Base-by-base conservation (phyloP, 352 stramenopile genomes). In the Phytopythium kandeliae region DNA sequence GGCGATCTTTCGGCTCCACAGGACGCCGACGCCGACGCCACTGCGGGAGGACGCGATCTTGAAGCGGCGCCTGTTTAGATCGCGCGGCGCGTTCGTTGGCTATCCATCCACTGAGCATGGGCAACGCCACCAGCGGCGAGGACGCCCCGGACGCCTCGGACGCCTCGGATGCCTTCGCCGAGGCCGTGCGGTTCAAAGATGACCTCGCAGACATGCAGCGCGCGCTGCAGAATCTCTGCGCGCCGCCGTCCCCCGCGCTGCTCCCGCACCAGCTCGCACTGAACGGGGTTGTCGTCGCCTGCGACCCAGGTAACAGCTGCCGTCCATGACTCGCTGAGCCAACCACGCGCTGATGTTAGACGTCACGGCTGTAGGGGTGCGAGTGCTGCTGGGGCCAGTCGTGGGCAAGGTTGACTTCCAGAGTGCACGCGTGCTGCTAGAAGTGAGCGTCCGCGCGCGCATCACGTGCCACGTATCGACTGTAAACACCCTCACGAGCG, bases 381-480 rank as follows among this genome's bases (percentile, higher is more conserved):
- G 62, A 15, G 76, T 90, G n/a, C 47, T 78, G 11, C 33, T 90
- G 8, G 78, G 78, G 0, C 82, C 82, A 0, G 79, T 93, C 0
- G 66, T 93, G 10, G 83, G 80, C 16, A 77, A 68, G 59, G 74
- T 92, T 30, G 73, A 78, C 25, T 64, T 57, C 13, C 46, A 71
- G 21, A 60, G 51, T 0, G 80, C 78, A 35, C 63, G 76, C 6
- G 65, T 93, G 45, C 56, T 93, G 25, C 60, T 93, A 17, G 83
- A 93, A 60, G 66, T 85, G 8, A 68, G 80, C 57, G 49, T 51
- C 21, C 43, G 47, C 0, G 57, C 69, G 1, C 2, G 46, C 5
- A 50, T 93, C 42, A 85, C 64, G 10, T 81, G 72, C 19, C 74
- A 82, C 33, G 54, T 86, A 19, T 78, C 70, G 7, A 60, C 71